Conservation (phyloP, 2,329 filamentous ascomycete genomes). For the Nigrospora oryzae region DNA sequence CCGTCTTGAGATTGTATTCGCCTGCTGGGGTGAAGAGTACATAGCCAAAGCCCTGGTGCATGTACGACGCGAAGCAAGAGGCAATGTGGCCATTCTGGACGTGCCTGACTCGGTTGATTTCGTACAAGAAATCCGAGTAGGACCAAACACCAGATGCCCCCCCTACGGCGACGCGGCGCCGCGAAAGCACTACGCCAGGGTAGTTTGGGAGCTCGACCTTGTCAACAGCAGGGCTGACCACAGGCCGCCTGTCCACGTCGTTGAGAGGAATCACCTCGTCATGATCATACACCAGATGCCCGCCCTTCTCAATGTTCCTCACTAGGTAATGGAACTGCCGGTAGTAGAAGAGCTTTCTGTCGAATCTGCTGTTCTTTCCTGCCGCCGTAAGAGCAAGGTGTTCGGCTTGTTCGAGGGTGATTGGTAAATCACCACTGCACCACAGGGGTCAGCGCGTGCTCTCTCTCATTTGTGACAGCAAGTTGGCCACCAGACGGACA, state of each 20-base stretch:
- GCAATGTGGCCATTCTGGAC: constrained; percentile 61
- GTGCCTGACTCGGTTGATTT: constrained; percentile 48
- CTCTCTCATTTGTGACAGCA: too few relatives aligned
- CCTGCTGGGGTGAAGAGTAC: constrained; percentile 58
- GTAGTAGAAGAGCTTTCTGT: constrained; percentile 55
- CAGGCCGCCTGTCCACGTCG: constrained; percentile 48
- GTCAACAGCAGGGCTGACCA: constrained; percentile 34
- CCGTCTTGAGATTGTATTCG: constrained; percentile 59
- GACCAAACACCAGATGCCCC: constrained; percentile 33
- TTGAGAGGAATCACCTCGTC: constrained; percentile 64
- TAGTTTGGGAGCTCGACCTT: constrained; percentile 55
- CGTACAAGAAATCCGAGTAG: constrained; percentile 48
- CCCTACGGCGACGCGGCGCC: constrained; percentile 49
- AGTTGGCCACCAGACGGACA: too few relatives aligned
- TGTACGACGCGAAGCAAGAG: constrained; percentile 65
- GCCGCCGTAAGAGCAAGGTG: constrained; percentile 49
- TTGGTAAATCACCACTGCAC: constrained; percentile 52
- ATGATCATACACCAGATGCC: constrained; percentile 55
- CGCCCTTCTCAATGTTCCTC: constrained; percentile 49
- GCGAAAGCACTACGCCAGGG: constrained; percentile 47
- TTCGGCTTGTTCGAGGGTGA: constrained; percentile 56
- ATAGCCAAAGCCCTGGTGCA: constrained; percentile 53
- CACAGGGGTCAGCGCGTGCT: too few relatives aligned
- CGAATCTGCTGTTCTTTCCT: constrained; percentile 51
- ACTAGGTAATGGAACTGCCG: constrained; percentile 67